Conservation (phyloP, 306 rosid genomes). For the Medicago truncatula region MtrunA17r5.0-ANR NC_053046.1:40011501-40012000, state of each 20-base stretch:
- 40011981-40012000: too few relatives aligned
- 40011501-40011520: background rate
- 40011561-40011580: conserved; percentile 93
- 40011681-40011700: conserved; percentile 59
- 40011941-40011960: too few relatives aligned
- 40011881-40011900: too few relatives aligned
- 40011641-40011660: conserved; percentile 55
- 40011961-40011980: too few relatives aligned
- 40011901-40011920: too few relatives aligned
- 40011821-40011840: conserved; percentile 9
- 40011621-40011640: conserved; percentile 77
- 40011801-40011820: conserved; percentile 22
- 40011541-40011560: background rate
- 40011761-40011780: background rate
- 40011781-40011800: conserved; percentile 26
- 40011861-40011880: background rate
- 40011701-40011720: background rate
- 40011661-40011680: conserved; percentile 58
- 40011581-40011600: conserved; percentile 87
- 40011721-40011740: conserved; percentile 15
- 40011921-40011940: too few relatives aligned
- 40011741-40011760: background rate
- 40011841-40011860: conserved; percentile 12
- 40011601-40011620: conserved; percentile 88
- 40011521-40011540: background rate